Evolutionary conservation across 192 early-diverging fungal species (phyloP).

Genomic region (Mycoemilia scoparia): DNA sequence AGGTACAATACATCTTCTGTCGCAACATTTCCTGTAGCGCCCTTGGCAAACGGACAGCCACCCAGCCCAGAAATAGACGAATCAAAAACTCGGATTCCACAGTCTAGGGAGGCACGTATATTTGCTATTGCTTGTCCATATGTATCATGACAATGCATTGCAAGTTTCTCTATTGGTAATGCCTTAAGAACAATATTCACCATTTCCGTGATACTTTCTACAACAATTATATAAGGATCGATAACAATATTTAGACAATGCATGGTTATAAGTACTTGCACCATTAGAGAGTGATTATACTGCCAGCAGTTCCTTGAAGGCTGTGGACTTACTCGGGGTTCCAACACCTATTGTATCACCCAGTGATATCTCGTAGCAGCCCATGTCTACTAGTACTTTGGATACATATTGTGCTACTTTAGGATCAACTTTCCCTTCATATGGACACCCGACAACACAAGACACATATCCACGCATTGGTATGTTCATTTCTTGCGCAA

Average conservation of each 20-base stretch:
- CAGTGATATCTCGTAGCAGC: conserved; percentile 92
- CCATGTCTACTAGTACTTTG: conserved; percentile 59
- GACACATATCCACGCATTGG: conserved; percentile 70
- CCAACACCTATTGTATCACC: conserved; percentile 95
- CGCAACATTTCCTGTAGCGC: conserved; percentile 91
- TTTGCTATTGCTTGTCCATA: conserved; percentile 94
- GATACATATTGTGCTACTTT: conserved; percentile 50
- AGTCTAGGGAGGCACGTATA: conserved; percentile 59
- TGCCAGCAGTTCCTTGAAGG: conserved; percentile 2
- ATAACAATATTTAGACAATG: neutral
- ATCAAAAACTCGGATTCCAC: conserved; percentile 84
- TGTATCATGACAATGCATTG: conserved; percentile 93
- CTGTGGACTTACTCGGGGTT: conserved; percentile 40
- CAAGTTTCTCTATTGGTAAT: conserved; percentile 57
- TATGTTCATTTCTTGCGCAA: conserved; percentile 41
- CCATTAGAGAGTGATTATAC: neutral
- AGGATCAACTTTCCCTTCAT: conserved; percentile 62
- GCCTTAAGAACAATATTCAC: conserved; percentile 45
- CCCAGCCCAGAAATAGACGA: conserved; percentile 83
- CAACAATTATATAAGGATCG: no score
- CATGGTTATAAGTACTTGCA: conserved; percentile 3
- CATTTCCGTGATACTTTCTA: conserved; percentile 50
- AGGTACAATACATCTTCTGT: conserved; percentile 94
- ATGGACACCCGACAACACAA: conserved; percentile 84
- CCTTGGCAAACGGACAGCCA: conserved; percentile 91